Base-by-base conservation (phyloP, 225 moss, liverwort and hornwort genomes). In the Anthoceros angustus region DNA sequence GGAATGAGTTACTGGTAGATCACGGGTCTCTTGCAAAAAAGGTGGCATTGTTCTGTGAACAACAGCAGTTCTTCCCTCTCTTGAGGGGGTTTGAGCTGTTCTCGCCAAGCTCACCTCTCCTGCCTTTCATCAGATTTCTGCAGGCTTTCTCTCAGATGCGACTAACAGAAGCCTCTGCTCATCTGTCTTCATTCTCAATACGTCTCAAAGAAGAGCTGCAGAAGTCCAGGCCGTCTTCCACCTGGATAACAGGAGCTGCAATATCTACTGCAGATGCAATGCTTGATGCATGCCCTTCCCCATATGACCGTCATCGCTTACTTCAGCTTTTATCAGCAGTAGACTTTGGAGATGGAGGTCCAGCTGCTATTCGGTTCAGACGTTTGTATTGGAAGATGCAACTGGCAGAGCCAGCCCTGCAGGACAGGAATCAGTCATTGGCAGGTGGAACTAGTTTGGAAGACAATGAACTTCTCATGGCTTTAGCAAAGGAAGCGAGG, bases 131-230 rank as follows among this genome's bases (percentile, higher is more conserved):
- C 64, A 86, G 87, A 62, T 98, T 98, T 67, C 69, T 98, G 70
- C 89, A 89, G 82, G 84, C 86, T 43, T 98, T 98, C 77, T 85
- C 92, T 61, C 95, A 98, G 67, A 92, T 98, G 95, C 88, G 95
- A 40, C 87, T 98, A 38, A 81, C 92, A 61, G 95, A 98, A 78
- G 92, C 95, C 25, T 88, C 92, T 70, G 79, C 85, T 10, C 87
- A 89, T 60, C 65, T 98, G 70, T 76, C 87, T 71, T 75, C 87
- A 4, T 98, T 92, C 71, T 87, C 95, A 45, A 78, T 75, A n/a
- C 81, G 74, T 70, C 72, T 92, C 60, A 98, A 87, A 77, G 95
- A 92, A 63, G 95, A 98, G 68, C 75, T 71, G 70, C 74, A 77
- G 67, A 77, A 80, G 39, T 64, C 67, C 11, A 43, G 38, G 24